These are phyloP conservation scores for Blumeria hordei DNA, from an alignment of 2,329 filamentous ascomycete species.

Conservation along the genomic window DNA sequence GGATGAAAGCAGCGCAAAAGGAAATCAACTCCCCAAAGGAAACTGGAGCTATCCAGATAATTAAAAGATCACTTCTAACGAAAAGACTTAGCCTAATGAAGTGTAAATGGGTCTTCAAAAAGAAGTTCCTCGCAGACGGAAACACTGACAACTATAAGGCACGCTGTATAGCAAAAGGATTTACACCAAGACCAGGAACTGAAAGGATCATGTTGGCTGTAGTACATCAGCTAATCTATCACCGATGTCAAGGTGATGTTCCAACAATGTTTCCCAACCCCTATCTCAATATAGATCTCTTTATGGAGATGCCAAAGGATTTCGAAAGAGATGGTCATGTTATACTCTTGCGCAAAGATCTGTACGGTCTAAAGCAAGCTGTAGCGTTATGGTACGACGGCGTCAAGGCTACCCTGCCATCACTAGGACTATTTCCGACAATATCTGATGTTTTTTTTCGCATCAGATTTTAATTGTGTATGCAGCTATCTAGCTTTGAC, in stretches of 20 bases:
- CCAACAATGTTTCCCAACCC: background rate
- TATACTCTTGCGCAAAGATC: background rate
- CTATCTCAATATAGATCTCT: background rate
- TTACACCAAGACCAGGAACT: background rate
- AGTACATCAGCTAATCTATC: too few relatives aligned
- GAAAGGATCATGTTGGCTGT: too few relatives aligned
- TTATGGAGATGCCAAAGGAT: background rate
- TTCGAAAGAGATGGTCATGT: background rate
- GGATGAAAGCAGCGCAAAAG: background rate
- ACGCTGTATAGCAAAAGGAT: background rate
- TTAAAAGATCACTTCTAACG: background rate
- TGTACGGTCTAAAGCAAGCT: too few relatives aligned
- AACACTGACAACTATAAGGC: background rate
- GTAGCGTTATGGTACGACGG: too few relatives aligned
- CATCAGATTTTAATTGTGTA: too few relatives aligned
- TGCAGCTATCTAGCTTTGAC: too few relatives aligned
- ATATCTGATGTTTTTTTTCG: too few relatives aligned
- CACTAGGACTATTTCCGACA: too few relatives aligned
- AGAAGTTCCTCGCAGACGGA: background rate
- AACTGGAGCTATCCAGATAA: background rate
- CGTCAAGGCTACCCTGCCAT: too few relatives aligned
- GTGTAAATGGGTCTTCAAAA: background rate
- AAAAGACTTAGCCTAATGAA: background rate
- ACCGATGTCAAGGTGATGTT: too few relatives aligned
- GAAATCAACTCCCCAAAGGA: background rate